phyloP scores from a whole-genome alignment of 306 rosid species.

The Cicer chorassanicum region DNA sequence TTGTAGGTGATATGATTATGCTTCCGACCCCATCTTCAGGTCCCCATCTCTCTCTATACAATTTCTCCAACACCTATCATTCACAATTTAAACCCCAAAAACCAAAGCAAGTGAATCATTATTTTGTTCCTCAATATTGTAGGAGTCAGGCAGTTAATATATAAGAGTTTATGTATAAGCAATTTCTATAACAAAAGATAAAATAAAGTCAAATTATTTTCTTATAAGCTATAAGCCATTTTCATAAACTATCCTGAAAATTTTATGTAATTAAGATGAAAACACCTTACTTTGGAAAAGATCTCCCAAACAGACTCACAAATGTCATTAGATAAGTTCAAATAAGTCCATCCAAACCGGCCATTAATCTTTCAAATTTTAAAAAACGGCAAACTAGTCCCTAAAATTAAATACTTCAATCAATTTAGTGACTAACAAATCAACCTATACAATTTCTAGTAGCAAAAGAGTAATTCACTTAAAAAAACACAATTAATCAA shows the following conservation, averaged over 20 bases:
- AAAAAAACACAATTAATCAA: not conserved
- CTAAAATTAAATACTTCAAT: not conserved
- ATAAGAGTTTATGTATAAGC: too few relatives aligned
- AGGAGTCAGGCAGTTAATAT: not conserved
- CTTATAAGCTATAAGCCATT: too few relatives aligned
- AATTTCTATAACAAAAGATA: too few relatives aligned
- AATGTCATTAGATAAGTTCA: too few relatives aligned
- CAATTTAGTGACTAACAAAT: not conserved
- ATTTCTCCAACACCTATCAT: conserved; percentile 80
- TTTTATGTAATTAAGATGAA: too few relatives aligned
- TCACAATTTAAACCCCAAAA: conserved; percentile 34
- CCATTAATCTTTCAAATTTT: not conserved
- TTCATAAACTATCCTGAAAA: too few relatives aligned
- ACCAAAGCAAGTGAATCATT: not conserved
- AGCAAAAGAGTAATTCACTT: not conserved
- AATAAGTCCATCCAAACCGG: too few relatives aligned
- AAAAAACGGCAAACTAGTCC: not conserved
- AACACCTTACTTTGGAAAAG: too few relatives aligned
- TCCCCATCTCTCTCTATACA: conserved; percentile 80
- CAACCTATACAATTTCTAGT: not conserved
- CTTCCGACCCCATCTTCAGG: conserved; percentile 88
- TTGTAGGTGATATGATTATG: conserved; percentile 84
- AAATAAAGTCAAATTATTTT: too few relatives aligned
- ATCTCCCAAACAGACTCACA: too few relatives aligned
- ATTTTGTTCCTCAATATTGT: not conserved